Base-by-base conservation (phyloP, 1,139 yeast species). In the Pichia sp. region DNA sequence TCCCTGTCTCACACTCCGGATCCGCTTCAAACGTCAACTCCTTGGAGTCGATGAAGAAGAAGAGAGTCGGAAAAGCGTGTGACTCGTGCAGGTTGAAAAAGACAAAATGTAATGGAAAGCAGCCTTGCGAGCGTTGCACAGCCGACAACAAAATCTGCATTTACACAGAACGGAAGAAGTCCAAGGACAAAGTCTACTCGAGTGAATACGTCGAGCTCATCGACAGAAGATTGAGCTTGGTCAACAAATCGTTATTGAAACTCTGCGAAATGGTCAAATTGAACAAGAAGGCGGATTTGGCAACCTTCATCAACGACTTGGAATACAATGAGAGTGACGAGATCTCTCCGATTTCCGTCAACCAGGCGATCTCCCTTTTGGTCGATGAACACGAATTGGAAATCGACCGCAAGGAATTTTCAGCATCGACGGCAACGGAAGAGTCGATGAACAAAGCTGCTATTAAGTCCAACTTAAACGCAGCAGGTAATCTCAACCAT, bases 21-120 rank as follows among this genome's bases (percentile, higher is more conserved):
- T 44, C 46, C 7, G 25, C n/a, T 13, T 22, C 41, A 18, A 44
- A 21, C 28, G 4, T 34, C 9, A 16, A 4, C 30, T 44, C 47
- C 8, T 12, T 34, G 6, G 98, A 41, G 43, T 28, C 25, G 25
- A 16, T 45, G 16, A 46, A 48, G 18, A 85, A 84, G 73, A 83
- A 82, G 68, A 69, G 95, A 56, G 93, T 86, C 6, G 87, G 88
- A 41, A 85, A 85, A 64, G 95, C 95, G 5, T 86, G 95, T 62
- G 93, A 86, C 65, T 80, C 86, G 49, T 86, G 95, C 67, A 74
- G 91, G 48, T 78, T 84, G 63, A 84, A 84, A 64, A 85, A 83
- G 68, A 82, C 88, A 12, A 82, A 84, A 62, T 86, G 63, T 67
- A 89, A 86, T 59, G 95, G 95, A 18, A 77, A 79, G 57, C 83